Evolutionary conservation across 805 yeast genomes (phyloP), one percentile per base, ranked within the genome.

Genomic region (Kuraishia cidri): DNA sequence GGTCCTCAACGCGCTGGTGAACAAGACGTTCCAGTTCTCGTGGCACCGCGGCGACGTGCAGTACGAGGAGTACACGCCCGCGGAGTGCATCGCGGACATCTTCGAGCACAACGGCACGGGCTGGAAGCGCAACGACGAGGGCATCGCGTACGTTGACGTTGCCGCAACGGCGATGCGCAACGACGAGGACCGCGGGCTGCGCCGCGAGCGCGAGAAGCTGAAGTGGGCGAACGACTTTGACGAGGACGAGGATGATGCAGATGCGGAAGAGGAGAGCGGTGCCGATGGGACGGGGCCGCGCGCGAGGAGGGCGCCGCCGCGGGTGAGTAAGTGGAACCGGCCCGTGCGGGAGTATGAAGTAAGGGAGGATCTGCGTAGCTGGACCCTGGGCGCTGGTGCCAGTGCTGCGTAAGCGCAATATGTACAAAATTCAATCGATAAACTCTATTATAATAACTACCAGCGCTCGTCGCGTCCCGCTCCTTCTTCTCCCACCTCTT

Each of bases 11-110:
- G 39, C 44, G 25, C 36, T 56, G 4, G 38, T 54, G 13, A 50
- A 48, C 33, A 48, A 48, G 26, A 46, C 61, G 1, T 52, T 45
- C 34, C 38, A 48, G 23, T 54, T 56, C 38, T 42, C 55, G 6
- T 48, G 60, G 60, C 35, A 52, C 57, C 37, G 36, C 11, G 42
- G 45, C 3, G 37, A 29, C 22, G 15, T 37, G 9, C 26, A 34
- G 6, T 56, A 54, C 32, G 50, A 49, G 6, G 72, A 82, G 58
- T 62, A 64, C 50, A 62, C 77, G 9, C 90, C 95, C 0, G 67
- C 69, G 31, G 83, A 78, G 37, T 73, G 88, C 40, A 66, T 87
- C 8, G 75, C 75, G 21, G 94, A 85, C 52, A 80, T 88, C 2
- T 69, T 84, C 36, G 66, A 70, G 19, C 37, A 42, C 26, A 81